Evolutionary conservation across 2,329 filamentous ascomycete genomes (phyloP).

Genomic region (Aspergillus sp.): DNA sequence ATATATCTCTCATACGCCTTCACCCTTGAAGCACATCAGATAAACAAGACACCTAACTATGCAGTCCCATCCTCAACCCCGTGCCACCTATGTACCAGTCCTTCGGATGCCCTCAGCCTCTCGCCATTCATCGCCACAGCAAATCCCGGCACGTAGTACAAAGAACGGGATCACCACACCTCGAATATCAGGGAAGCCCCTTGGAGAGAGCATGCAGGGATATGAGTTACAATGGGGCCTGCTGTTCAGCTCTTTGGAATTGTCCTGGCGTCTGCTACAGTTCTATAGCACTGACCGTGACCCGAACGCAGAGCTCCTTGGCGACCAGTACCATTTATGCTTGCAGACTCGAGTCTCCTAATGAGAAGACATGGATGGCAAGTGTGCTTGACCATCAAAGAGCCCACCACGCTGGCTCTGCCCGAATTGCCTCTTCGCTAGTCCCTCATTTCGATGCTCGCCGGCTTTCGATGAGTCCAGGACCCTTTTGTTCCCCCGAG

Average conservation of each 20-base stretch:
- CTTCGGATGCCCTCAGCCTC: neutral
- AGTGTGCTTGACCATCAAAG: too few relatives aligned
- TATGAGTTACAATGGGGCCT: neutral
- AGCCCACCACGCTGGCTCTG: too few relatives aligned
- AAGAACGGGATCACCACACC: neutral
- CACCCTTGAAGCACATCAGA: neutral
- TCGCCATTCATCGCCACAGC: neutral
- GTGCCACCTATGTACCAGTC: neutral
- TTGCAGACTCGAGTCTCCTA: too few relatives aligned
- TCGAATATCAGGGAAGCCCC: neutral
- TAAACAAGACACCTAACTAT: neutral
- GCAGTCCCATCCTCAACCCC: neutral
- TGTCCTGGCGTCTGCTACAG: neutral
- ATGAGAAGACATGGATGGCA: neutral
- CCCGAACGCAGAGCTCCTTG: neutral
- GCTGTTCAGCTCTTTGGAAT: neutral
- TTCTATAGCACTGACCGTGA: neutral
- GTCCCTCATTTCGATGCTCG: neutral
- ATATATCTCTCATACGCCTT: neutral
- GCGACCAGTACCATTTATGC: neutral
- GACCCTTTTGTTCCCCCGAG: too few relatives aligned
- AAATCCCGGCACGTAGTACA: neutral
- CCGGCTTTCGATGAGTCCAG: too few relatives aligned
- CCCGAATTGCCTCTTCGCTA: too few relatives aligned
- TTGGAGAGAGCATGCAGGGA: neutral